These are phyloP conservation scores for Aspergillus steynii DNA, from an alignment of 495 filamentous ascomycete species.

Conservation along the genomic window DNA sequence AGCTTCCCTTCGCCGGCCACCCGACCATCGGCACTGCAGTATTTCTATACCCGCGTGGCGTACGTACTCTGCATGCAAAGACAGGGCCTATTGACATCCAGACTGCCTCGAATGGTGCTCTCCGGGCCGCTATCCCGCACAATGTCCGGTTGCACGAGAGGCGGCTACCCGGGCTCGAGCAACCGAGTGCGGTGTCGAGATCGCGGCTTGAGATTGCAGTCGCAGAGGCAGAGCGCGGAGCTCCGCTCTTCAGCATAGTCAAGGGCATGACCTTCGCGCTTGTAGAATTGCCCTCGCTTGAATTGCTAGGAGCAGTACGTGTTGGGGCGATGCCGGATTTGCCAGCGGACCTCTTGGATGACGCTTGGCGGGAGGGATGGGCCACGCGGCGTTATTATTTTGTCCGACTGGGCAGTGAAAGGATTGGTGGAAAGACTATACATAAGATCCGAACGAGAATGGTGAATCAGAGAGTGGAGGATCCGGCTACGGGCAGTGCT, in stretches of 20 bases:
- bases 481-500: constrained; percentile 68
- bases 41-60: constrained; percentile 44
- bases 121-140: constrained; percentile 63
- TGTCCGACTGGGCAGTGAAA: constrained; percentile 33
- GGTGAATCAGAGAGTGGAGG: constrained; percentile 57
- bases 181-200: background rate
- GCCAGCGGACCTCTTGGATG: constrained; percentile 42
- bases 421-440: constrained; percentile 22
- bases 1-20: constrained; percentile 77
- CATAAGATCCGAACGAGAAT: constrained; percentile 34
- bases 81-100: constrained; percentile 59
- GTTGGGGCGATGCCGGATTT: constrained; percentile 5
- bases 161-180: constrained; percentile 21
- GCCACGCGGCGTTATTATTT: constrained; percentile 57
- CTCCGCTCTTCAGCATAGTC: constrained; percentile 61
- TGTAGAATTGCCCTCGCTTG: constrained; percentile 45
- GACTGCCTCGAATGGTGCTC: constrained; percentile 18
- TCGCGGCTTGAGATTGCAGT: background rate
- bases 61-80: constrained; percentile 56
- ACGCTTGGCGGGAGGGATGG: constrained; percentile 49
- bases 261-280: constrained; percentile 66
- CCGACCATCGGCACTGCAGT: constrained; percentile 69
- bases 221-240: background rate
- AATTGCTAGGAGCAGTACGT: constrained; percentile 21
- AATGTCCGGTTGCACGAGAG: constrained; percentile 61